phyloP scores from a whole-genome alignment of 106 monocot genomes.

The Allium fistulosum region DNA sequence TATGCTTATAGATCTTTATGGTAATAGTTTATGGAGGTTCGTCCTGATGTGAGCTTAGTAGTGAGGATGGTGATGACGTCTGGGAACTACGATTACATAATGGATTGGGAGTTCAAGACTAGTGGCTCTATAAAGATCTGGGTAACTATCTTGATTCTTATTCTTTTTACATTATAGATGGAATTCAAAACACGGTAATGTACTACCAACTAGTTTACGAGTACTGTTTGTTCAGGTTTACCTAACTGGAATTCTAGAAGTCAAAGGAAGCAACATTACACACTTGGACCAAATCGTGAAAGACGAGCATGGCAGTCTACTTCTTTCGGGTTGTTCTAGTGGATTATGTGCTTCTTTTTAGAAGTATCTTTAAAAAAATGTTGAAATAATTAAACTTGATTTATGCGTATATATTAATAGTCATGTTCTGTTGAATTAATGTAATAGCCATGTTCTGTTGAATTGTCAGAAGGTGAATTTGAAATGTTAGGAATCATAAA shows the following conservation, averaged over 20 bases:
- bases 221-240: slow-evolving; percentile 23
- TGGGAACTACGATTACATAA: slow-evolving; percentile 62
- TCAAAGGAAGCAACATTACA: slow-evolving; percentile 36
- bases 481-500: too few relatives aligned
- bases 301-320: slow-evolving; percentile 38
- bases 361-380: too few relatives aligned
- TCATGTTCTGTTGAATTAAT: too few relatives aligned
- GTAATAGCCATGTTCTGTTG: too few relatives aligned
- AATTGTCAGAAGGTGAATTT: too few relatives aligned
- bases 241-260: slow-evolving; percentile 49
- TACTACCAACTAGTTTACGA: background rate
- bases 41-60: slow-evolving; percentile 57
- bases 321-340: too few relatives aligned
- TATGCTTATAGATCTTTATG: background rate
- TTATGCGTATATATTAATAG: too few relatives aligned
- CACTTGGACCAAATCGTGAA: slow-evolving; percentile 27
- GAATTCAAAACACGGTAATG: too few relatives aligned
- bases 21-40: slow-evolving; percentile 39
- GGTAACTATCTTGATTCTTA: slow-evolving; percentile 12
- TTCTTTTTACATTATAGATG: too few relatives aligned
- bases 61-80: slow-evolving; percentile 53
- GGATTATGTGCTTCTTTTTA: too few relatives aligned
- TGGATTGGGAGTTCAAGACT: slow-evolving; percentile 79
- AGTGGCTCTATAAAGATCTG: slow-evolving; percentile 44
- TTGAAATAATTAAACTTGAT: too few relatives aligned